Base-by-base conservation (phyloP, 2,329 filamentous ascomycete genomes). In the Colletotrichum liriopes region DNA sequence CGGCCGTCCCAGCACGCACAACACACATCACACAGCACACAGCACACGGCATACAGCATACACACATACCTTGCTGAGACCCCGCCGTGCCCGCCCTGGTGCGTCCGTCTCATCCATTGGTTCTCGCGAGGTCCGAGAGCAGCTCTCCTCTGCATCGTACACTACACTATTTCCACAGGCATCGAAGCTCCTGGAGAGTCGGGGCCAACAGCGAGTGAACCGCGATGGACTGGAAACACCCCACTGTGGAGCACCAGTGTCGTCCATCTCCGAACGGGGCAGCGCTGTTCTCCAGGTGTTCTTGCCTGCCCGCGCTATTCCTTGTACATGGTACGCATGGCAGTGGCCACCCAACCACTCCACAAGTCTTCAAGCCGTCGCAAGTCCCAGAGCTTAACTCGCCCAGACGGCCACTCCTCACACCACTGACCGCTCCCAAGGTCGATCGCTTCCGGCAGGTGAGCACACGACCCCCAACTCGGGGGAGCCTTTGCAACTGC, bases 281-380 rank as follows among this genome's bases (percentile, higher is more conserved):
- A 62, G 55, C 39, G 47, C 32, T 59, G 35, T 51, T 64, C 59
- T 69, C 69, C 65, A 72, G 69, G 65, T 41, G 58, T 69, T 72
- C 69, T 49, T 52, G 23, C 32, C 58, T 64, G 69, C 65, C 69
- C 69, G n/a, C 65, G 32, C 41, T 62, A 41, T 68, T 68, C 64
- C 51, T 23, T 63, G 65, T 2, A 35, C 45, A 67, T 35, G 23
- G 23, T 37, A 37, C 64, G 65, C 64, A 67, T 39, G 32, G 67
- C 26, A 26, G 1, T 54, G 61, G 37, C 37, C 55, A 65, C 47
- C 39, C 63, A 56, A 61, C 54, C 43, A 39, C 18, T 26, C 29
- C 35, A 43, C 59, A 51, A 39, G 52, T 51, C 37, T 39, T 61
- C 55, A 51, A 47, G 45, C 63, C 9, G 45, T 62, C 49, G 61